These are phyloP conservation scores for Peronospora belbahrii DNA, from an alignment of 352 stramenopile genomes.

Conservation along the genomic window DNA sequence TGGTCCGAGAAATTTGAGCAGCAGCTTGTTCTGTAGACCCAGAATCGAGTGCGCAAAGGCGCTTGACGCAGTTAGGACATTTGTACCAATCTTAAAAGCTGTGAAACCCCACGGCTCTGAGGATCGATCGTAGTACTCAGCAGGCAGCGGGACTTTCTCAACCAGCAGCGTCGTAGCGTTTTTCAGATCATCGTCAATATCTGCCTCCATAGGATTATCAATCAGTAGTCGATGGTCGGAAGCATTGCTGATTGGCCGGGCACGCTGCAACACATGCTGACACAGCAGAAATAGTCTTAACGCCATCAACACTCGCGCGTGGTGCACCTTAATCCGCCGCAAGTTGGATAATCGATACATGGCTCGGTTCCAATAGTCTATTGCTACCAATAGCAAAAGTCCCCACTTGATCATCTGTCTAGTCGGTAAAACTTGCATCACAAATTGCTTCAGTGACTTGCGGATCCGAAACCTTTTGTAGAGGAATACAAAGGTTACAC, in stretches of 20 bases:
- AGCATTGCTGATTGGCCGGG: conserved; percentile 53
- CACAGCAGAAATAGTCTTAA: conserved; percentile 74
- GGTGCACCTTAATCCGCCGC: conserved; percentile 78
- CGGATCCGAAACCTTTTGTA: conserved; percentile 69
- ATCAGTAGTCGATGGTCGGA: conserved; percentile 77
- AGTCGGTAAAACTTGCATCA: conserved; percentile 59
- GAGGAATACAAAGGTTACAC: conserved; percentile 45
- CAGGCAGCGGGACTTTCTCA: conserved; percentile 68
- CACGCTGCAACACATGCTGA: conserved; percentile 75
- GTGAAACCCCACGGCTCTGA: conserved; percentile 74
- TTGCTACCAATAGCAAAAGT: conserved; percentile 35
- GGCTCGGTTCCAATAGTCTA: conserved; percentile 74
- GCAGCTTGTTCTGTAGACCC: conserved; percentile 49
- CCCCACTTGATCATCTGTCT: conserved; percentile 54
- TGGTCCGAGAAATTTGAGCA: conserved; percentile 51
- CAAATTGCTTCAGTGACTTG: conserved; percentile 60
- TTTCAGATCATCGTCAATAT: conserved; percentile 86
- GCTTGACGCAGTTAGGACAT: conserved; percentile 68
- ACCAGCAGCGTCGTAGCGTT: conserved; percentile 74
- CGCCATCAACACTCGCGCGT: conserved; percentile 78
- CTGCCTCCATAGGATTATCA: conserved; percentile 73
- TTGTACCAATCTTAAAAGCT: conserved; percentile 76
- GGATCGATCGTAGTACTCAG: conserved; percentile 80
- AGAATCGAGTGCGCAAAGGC: conserved; percentile 72
- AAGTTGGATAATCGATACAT: conserved; percentile 81